Percentiles rank a stretch among this genome's conserved stretches.
phyloP scores from a whole-genome alignment of 805 yeast genomes.

The Candida khao-thaluensis region DNA sequence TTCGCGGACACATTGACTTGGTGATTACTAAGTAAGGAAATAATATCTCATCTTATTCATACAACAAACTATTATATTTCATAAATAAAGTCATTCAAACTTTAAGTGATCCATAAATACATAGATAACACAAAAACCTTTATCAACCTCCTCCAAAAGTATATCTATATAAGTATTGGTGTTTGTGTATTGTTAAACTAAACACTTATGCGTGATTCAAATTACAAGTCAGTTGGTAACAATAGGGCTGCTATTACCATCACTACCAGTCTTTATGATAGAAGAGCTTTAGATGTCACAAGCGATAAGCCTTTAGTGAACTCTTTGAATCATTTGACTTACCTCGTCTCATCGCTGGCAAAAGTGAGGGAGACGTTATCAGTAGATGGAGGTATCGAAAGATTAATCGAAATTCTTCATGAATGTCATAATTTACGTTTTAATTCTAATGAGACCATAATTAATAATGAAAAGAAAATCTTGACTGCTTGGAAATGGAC shows the following conservation, averaged over 20 bases:
- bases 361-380: slow-evolving; percentile 89
- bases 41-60: neutral
- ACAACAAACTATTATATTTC: too few species aligned
- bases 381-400: slow-evolving; percentile 87
- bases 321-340: slow-evolving; percentile 86
- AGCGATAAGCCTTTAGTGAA: slow-evolving; percentile 87
- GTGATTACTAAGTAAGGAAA: neutral
- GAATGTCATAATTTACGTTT: slow-evolving; percentile 58
- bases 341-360: slow-evolving; percentile 78
- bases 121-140: too few species aligned
- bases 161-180: neutral
- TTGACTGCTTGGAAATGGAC: slow-evolving; percentile 98
- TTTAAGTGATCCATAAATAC: too few species aligned
- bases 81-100: too few species aligned
- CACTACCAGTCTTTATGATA: slow-evolving; percentile 83
- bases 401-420: slow-evolving; percentile 80
- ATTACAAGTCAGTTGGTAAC: slow-evolving; percentile 70
- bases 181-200: slow-evolving; percentile 1
- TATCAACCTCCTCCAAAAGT: too few species aligned
- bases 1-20: neutral
- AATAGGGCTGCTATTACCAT: slow-evolving; percentile 93
- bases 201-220: slow-evolving; percentile 96
- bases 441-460: slow-evolving; percentile 28
- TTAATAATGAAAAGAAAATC: slow-evolving; percentile 43
- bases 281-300: slow-evolving; percentile 90